Evolutionary conservation across 148 eudicot genomes (phyloP), one percentile per base, ranked within the genome.

Genomic region (Camellia sinensis): DNA sequence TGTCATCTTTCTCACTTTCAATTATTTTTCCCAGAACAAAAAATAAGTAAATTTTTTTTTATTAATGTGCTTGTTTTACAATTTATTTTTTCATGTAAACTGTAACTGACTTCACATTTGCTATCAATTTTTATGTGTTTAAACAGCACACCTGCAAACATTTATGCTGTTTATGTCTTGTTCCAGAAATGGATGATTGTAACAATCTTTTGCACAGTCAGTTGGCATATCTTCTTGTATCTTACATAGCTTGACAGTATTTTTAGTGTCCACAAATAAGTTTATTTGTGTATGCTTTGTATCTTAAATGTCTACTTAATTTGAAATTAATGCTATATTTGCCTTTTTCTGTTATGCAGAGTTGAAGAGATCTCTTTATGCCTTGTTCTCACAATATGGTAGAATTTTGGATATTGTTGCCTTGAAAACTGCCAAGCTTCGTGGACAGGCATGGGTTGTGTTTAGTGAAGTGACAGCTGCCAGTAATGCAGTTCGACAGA

Each of bases 401-500:
- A 92, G 99, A 80, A 93, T 95, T 57, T 53, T 95, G 87, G 99
- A 95, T 82, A 87, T 95, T 76, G 93, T 93, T 77, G 93, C 98
- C 53, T 53, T 95, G 80, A 95, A 95, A 86, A 95, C 99, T 0
- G 72, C 88, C 79, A 95, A 91, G 84, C 99, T 95, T 84, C 89
- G 99, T 67, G 99, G 99, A 64, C 99, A 95, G 77, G 97, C 98
- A 52, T 95, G 98, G 98, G 81, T 95, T 81, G 94, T 89, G 43
- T 95, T 95, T 75, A 88, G 92, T 88, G 98, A 95, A 95, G 89
- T 91, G 97, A 89, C 98, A 41, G 94, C 99, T 77, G 97, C 99
- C 17, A 95, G 97, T 82, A 95, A 91, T 92, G 99, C 98, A 45
- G 98, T 95, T 74, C 89, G 98, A 19, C 97, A 93, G 85, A 93